Evolutionary conservation across 139 green algal species (phyloP).

Genomic region (Chlamydomonas applanata): DNA sequence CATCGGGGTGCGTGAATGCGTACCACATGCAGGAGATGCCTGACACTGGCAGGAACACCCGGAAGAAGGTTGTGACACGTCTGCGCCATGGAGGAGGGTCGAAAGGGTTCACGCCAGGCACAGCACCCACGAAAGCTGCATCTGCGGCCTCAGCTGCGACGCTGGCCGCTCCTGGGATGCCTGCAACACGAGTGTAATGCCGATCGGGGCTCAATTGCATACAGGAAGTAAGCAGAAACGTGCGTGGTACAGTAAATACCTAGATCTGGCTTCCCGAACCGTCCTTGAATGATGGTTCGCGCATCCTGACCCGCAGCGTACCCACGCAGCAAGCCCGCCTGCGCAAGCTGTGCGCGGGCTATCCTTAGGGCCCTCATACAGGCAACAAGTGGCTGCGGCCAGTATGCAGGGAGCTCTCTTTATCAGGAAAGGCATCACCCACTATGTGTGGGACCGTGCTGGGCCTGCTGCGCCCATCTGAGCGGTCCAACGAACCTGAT

Average conservation of each 20-base stretch:
- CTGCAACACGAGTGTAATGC: not conserved
- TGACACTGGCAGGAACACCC: conserved; percentile 32
- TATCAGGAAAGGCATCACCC: too few species aligned
- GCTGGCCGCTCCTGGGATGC: not conserved
- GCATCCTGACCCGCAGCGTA: not conserved
- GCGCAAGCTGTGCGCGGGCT: too few species aligned
- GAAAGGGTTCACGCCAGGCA: conserved; percentile 3
- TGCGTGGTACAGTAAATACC: too few species aligned
- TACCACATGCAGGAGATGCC: conserved; percentile 20
- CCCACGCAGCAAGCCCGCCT: not conserved
- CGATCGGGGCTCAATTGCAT: too few species aligned
- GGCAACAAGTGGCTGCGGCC: too few species aligned
- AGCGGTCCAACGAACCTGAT: too few species aligned
- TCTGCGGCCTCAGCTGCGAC: too few species aligned
- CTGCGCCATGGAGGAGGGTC: not conserved
- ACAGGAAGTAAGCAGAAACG: too few species aligned
- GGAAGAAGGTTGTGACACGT: conserved; percentile 20
- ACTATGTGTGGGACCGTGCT: too few species aligned
- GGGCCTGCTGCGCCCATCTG: too few species aligned
- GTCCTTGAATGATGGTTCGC: not conserved
- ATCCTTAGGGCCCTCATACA: too few species aligned
- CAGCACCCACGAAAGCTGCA: not conserved
- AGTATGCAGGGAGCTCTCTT: too few species aligned
- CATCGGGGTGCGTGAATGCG: conserved; percentile 35
- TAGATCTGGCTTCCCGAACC: not conserved